Evolutionary conservation across 148 eudicot species (phyloP), one percentile per base, ranked within the genome.

Genomic region (Camellia granthamiana): DNA sequence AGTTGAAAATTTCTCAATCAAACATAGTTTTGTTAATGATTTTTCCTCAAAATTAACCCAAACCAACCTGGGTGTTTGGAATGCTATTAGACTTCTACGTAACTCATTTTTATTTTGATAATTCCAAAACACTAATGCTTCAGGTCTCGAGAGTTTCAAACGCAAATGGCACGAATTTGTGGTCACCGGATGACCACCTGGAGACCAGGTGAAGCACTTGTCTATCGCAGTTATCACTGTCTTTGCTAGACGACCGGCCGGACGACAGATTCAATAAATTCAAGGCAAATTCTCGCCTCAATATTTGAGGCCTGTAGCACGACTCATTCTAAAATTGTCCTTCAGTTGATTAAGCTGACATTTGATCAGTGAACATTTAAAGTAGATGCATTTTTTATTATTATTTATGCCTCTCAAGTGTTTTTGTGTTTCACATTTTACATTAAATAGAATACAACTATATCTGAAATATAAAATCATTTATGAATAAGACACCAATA

Each of bases 41-140:
- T 30, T 30, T 30, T 30, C 38, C 38, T 30, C 38, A 30, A 30
- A 30, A 30, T 30, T 30, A 30, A 30, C 1, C 38, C 38, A 30
- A 30, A 30, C 38, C 38, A 30, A 30, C 38, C 38, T 30, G 38
- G 1, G 83, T 93, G 87, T 93, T 93, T 81, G 78, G 82, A 63
- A 90, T 90, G 93, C 97, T 93, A 74, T 76, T 91, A 58, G 94
- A 93, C 80, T 90, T 93, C 66, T 23, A 76, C 68, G 84, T 79
- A 71, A 49, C 38, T 30, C 38, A 30, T 30, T 30, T 30, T 1
- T 30, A 30, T 30, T 30, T 30, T 30, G 38, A 30, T 30, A 30
- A 30, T 30, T 0, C 38, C 1, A 30, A 30, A 30, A 30, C 38
- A 30, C 38, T 30, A 30, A 30, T 30, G 0, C 38, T 30, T 30